Percentiles rank a stretch among this genome's conserved stretches.
Conservation (phyloP, 1,284 basidiomycete genomes). For the Moesziomyces parantarcticus region DNA sequence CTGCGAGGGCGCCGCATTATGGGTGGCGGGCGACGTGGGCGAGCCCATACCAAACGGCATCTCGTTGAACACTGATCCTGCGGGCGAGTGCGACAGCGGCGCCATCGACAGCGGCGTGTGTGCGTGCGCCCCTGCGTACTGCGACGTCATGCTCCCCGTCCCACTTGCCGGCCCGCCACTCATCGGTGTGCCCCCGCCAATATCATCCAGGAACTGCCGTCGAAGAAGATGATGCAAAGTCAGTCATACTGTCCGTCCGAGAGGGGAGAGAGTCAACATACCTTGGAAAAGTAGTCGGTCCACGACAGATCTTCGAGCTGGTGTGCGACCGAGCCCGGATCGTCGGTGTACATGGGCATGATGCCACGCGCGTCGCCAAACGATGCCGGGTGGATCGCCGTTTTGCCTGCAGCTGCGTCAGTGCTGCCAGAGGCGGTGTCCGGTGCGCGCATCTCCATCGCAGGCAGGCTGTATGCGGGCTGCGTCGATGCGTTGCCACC, state of each 20-base stretch:
- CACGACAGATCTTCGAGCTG: slow-evolving; percentile 49
- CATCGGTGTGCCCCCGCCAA: slow-evolving; percentile 24
- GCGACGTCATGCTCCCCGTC: slow-evolving; percentile 4
- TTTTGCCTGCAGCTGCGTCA: slow-evolving; percentile 6
- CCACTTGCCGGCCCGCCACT: slow-evolving; percentile 3
- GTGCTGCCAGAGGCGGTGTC: slow-evolving; percentile 4
- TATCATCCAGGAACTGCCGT: slow-evolving; percentile 38
- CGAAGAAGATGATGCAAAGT: too few species aligned
- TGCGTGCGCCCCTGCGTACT: slow-evolving; percentile 5
- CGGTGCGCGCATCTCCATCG: slow-evolving; percentile 5
- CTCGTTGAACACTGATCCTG: slow-evolving; percentile 9
- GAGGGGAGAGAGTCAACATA: too few species aligned
- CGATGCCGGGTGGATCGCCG: slow-evolving; percentile 28
- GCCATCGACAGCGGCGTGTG: slow-evolving; percentile 8
- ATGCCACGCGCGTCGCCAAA: slow-evolving; percentile 48
- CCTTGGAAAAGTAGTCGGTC: slow-evolving; percentile 50
- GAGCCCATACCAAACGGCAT: slow-evolving; percentile 40
- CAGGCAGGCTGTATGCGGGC: background rate
- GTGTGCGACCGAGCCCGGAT: slow-evolving; percentile 33
- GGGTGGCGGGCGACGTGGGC: slow-evolving; percentile 3
- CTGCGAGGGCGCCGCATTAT: slow-evolving; percentile 6
- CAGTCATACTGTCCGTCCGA: background rate
- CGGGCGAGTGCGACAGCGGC: slow-evolving; percentile 5
- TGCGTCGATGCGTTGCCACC: background rate
- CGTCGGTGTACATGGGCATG: slow-evolving; percentile 39